Base-by-base conservation (phyloP, 192 early-diverging fungal species). In the Linderina pennispora region DNA sequence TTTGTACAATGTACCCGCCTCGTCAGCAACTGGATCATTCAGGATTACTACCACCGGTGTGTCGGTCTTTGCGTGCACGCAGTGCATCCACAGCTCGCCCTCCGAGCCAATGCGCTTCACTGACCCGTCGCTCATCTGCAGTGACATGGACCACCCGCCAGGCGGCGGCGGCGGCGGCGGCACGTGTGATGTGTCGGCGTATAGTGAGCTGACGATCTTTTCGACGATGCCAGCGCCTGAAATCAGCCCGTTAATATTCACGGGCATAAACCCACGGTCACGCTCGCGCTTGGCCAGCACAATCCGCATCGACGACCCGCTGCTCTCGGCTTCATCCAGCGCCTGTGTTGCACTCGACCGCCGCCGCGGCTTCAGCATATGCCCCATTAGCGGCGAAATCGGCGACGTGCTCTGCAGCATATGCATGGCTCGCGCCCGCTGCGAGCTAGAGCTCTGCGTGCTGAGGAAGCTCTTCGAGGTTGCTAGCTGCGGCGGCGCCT, bases 61-160 rank as follows among this genome's bases (percentile, higher is more conserved):
- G 22, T 50, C 47, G 3, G 48, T 3, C 3, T 40, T 31, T 3
- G 56, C 41, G 4, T 46, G 28, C 21, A 45, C 11, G 18, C 56
- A 51, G 37, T 50, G 56, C 23, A 33, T 36, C 56, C 56, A 58
- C 42, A 58, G 36, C 15, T 58, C 56, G 36, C 37, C 26, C 4
- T 50, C 56, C 11, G 56, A 58, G 0, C 24, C 36, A 8, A 58
- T 20, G 8, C 16, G 24, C 9, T 39, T 31, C 43, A 19, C 15
- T 8, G 24, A 14, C 38, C 43, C 37, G 23, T 47, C 43, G 8
- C 28, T 10, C 26, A 18, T 14, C 23, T 26, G 45, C 9, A 25
- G 25, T 2, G 41, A 52, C 46, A 52, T 53, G 23, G 20, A 36
- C 23, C 32, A 44, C 2, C 46, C 25, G n/a, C 31, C 22, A 1